Evolutionary conservation across 306 rosid species (phyloP).

Genomic region (Vigna mungo): DNA sequence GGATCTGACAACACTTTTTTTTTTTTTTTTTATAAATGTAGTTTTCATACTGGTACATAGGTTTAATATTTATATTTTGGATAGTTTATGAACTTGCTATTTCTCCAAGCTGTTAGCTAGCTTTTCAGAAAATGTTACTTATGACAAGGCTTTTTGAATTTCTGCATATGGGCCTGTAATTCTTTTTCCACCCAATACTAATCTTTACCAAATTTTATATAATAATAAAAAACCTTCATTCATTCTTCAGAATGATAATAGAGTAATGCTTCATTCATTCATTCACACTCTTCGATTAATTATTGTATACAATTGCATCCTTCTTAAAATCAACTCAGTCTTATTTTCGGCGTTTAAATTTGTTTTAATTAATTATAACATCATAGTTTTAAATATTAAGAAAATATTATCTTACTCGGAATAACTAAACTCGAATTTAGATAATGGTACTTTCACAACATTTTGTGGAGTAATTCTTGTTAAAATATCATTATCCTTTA

Average conservation of each 20-base stretch:
- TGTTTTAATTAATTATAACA: neutral
- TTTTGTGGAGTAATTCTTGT: too few relatives aligned
- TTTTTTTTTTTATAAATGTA: neutral
- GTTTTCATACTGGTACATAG: neutral
- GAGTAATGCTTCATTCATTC: too few relatives aligned
- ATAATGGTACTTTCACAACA: too few relatives aligned
- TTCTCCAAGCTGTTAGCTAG: neutral
- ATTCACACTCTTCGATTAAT: neutral
- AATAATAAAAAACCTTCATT: neutral
- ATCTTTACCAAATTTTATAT: neutral
- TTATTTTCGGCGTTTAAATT: neutral
- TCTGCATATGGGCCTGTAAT: neutral
- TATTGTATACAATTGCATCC: neutral
- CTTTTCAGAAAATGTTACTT: neutral
- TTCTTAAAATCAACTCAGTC: neutral
- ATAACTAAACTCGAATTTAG: too few relatives aligned
- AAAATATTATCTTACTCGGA: too few relatives aligned
- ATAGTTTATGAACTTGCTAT: constrained; percentile 22
- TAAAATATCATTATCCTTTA: too few relatives aligned
- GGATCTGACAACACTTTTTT: neutral
- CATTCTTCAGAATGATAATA: neutral
- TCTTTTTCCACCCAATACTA: neutral
- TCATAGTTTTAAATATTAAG: neutral
- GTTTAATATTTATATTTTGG: constrained; percentile 1
- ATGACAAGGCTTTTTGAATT: neutral